A percentile compares a stretch with the other conserved stretches of the same genome.
Conservation (phyloP, 2,329 filamentous ascomycete species). For the Diaporthe humulicola region DNA sequence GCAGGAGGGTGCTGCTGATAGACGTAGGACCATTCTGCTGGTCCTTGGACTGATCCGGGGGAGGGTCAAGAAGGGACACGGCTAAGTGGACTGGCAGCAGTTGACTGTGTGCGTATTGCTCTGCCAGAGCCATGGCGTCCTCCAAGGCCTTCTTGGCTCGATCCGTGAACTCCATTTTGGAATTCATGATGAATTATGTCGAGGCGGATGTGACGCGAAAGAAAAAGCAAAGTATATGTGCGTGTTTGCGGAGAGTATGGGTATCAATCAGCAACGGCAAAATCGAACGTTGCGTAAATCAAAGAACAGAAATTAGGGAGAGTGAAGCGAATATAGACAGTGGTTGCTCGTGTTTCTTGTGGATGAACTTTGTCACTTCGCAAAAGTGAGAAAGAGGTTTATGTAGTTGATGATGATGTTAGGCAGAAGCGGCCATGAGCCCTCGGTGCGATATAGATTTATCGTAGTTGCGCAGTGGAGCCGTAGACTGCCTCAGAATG, state of each 20-base stretch:
- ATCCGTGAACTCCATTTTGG: conserved; percentile 93
- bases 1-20: conserved; percentile 82
- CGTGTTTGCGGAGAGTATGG: conserved; percentile 23
- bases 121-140: conserved; percentile 88
- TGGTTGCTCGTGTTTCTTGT: conserved; percentile 30
- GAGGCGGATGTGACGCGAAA: conserved; percentile 29
- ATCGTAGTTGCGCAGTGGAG: conserved; percentile 36
- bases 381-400: conserved; percentile 8
- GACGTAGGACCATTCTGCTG: conserved; percentile 81
- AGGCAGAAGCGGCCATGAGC: too few species aligned
- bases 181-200: conserved; percentile 69
- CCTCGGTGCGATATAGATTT: conserved; percentile 31
- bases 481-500: conserved; percentile 28
- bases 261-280: conserved; percentile 26
- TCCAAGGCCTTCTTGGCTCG: conserved; percentile 89
- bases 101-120: conserved; percentile 92
- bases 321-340: conserved; percentile 30
- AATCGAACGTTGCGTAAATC: conserved; percentile 1
- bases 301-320: conserved; percentile 20
- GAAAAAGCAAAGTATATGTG: conserved; percentile 9
- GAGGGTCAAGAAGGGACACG: conserved; percentile 82
- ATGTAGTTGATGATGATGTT: not conserved
- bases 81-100: conserved; percentile 92
- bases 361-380: conserved; percentile 5
- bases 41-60: conserved; percentile 82